Evolutionary conservation across 1,139 yeast genomes (phyloP), one percentile per base, ranked within the genome.

Genomic region (Sugiyamaella sp.): DNA sequence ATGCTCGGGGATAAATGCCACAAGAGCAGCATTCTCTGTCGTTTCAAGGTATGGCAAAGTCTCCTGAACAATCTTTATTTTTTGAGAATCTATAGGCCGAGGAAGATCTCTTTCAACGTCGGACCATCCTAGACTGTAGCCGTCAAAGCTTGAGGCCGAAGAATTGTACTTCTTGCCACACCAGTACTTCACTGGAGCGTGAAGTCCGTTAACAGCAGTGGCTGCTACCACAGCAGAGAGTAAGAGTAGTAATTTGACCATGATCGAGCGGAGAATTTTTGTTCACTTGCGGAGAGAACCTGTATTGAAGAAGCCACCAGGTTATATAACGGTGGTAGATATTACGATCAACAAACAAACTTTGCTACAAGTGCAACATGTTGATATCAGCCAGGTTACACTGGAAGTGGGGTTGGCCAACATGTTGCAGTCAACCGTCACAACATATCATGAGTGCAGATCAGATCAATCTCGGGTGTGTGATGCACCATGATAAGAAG

Each of bases 91-190:
- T 3, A 37, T 14, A 12, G 54, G 56, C 38, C 54, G 46, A 20
- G 58, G 56, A 12, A 53, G 39, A 22, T 52, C 58, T 27, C 52
- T 20, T 16, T 39, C 39, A 10, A 40, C 46, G 43, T 52, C 54
- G 16, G 52, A 41, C 53, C 53, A 52, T 2, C 58, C 58, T 29
- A 52, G 45, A 14, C 38, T 50, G 20, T 55, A 52, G 4, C 56
- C 56, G 12, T 40, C 54, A 38, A 55, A 55, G 14, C 24, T 46
- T 4, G 58, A 47, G 4, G 35, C 44, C 3, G 58, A 45, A 19
- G 58, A 42, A 39, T 55, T 55, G 38, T 52, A 55, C 16, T 46
- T 41, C 33, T 55, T 55, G 12, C 56, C 58, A 50, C 58, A 55
- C 58, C 58, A 55, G 38, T 48, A 55, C 29, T 55, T 55, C n/a